Evolutionary conservation across 2,329 filamentous ascomycete genomes (phyloP), one percentile per base, ranked within the genome.

Genomic region (Penicillium sp.): DNA sequence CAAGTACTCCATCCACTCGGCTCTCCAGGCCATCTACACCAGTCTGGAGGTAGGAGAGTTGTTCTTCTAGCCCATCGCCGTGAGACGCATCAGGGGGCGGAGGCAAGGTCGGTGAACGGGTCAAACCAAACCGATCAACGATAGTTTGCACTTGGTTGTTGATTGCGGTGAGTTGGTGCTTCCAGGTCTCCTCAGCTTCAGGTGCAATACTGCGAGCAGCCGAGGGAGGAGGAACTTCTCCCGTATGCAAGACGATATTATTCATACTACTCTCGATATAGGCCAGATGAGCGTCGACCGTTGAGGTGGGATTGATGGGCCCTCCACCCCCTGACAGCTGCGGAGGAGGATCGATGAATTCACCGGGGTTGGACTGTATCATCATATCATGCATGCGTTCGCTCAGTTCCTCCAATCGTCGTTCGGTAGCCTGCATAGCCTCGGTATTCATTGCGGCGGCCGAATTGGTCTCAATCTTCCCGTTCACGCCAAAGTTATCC

Each of bases 11-110:
- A 19, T 87, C 89, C n/a, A 91, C 85, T 58, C 91, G 89, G 41
- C 82, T 81, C 70, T 92, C 91, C 5, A 97, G 79, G 77, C 86
- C 89, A 67, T 92, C 88, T 0, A 97, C 86, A 68, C 90, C 91
- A 9, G 84, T 80, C 17, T 87, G 88, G 72, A 97, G 95, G 21
- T 88, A 90, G 23, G 83, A 80, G 4, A 96, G 77, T 65, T 94
- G 91, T 27, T 86, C 83, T 47, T 89, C 82, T 6, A 90, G 73
- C 27, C 82, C 65, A 47, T 67, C 83, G 45, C 81, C 80, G 6
- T 82, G 82, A 1, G 81, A 79, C 4, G 81, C 75, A 37, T 82
- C 75, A 4, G 89, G 88, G 6, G 86, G 86, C 27, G 82, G 80
- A 13, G 83, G 80, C 49, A 86, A 78, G 38, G 77, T 75, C 17